Base-by-base conservation (phyloP, 1,284 basidiomycete genomes). In the Amylostereum chailletii region DNA sequence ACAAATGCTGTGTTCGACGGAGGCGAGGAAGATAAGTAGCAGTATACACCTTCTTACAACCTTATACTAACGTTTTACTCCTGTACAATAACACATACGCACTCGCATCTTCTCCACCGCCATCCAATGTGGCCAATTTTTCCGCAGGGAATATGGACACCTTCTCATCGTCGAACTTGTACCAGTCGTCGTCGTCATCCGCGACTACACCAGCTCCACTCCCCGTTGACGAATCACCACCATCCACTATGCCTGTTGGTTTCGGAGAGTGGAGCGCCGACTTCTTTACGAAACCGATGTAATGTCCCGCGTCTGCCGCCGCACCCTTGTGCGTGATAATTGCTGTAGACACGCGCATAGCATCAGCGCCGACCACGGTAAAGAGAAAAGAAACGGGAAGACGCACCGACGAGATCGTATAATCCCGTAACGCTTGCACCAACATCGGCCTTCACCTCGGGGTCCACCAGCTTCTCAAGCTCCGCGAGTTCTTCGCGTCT, bases 301-400 rank as follows among this genome's bases (percentile, higher is more conserved):
- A 96, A 67, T 96, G 94, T 1, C 93, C 94, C 0, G 90, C 83
- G 62, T 98, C 94, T 0, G 95, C 94, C 0, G 87, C 88, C 0
- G 93, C 83, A 11, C 96, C 96, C 65, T 99, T 99, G 76, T 98
- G 95, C 30, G 94, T 96, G 10, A 99, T 85, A 61, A 99, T 90
- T 1, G 86, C 91, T 90, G 59, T 40, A 30, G 29, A 19, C 44
- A 7, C 41, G 26, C 3, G 32, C 45, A 33, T 30, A 37, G 43
- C 36, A 34, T 19, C 19, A 19, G 19, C 19, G 19, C 19, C 19
- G 19, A 19, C 19, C 34, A 47, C 40, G 10, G 41, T 7, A 42
- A 37, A 41, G 34, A 37, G 3, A 7, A 46, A 8, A 40, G 19
- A 41, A 45, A 49, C 8, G n/a, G 11, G 11, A 40, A 1, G 3